Percentiles rank a stretch among this genome's conserved stretches.
These are phyloP conservation scores for Inonotus obliquus DNA, from an alignment of 1,284 basidiomycete genomes.

Conservation along the genomic window DNA sequence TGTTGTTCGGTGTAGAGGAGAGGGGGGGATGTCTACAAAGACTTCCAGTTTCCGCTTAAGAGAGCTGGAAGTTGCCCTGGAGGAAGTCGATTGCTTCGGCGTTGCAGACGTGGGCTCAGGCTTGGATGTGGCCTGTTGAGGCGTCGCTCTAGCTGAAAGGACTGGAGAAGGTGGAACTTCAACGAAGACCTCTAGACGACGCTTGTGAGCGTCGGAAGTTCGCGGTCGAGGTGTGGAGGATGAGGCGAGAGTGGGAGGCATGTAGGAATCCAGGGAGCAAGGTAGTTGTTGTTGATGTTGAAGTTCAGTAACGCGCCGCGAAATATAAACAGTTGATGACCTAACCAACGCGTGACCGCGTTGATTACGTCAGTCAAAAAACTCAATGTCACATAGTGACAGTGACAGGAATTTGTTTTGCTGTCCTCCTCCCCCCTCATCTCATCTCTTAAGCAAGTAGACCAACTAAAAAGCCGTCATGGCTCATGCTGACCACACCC, in stretches of 20 bases:
- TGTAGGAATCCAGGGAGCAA: not conserved
- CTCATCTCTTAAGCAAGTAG: conserved; percentile 12
- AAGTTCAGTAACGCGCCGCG: conserved; percentile 3
- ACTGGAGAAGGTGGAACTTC: conserved; percentile 49
- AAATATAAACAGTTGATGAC: not conserved
- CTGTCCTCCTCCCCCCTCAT: conserved; percentile 19
- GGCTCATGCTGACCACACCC: conserved; percentile 87
- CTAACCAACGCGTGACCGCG: conserved; percentile 6
- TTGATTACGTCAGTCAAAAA: conserved; percentile 2
- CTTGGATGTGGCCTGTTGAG: not conserved
- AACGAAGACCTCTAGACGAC: conserved; percentile 39
- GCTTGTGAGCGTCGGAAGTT: conserved; percentile 35
- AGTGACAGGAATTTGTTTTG: not conserved
- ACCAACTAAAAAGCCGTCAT: conserved; percentile 33
- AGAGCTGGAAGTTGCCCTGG: conserved; percentile 25
- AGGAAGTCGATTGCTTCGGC: not conserved
- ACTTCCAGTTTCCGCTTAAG: conserved; percentile 32
- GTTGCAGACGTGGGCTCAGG: not conserved
- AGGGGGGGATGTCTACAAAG: conserved; percentile 56
- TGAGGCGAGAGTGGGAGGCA: not conserved
- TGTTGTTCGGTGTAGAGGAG: conserved; percentile 33
- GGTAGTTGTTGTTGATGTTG: conserved; percentile 9
- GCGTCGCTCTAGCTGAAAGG: not conserved
- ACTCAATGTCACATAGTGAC: not conserved
- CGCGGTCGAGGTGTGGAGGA: not conserved